Evolutionary conservation across 768 basidiomycete genomes (phyloP), one percentile per base, ranked within the genome.

Genomic region (Psilocybe sp.): DNA sequence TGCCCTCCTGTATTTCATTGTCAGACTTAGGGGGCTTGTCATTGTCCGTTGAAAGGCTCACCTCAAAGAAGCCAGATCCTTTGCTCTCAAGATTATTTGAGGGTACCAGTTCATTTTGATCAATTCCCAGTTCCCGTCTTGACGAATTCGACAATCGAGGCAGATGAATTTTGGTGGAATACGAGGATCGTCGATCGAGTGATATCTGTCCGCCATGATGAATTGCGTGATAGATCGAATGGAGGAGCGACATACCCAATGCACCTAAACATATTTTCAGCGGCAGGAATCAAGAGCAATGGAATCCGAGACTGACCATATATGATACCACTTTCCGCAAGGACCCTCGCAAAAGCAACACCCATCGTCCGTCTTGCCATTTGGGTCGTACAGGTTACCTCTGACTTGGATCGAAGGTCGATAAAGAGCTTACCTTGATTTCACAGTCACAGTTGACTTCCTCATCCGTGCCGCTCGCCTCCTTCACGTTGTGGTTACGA

Each of bases 291-390:
- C 38, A 44, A 35, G 33, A 31, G 37, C 5, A 28, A 16, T 0
- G 8, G 43, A 9, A 36, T 19, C n/a, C 7, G 7, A 44, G 61
- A 43, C 5, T 33, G 41, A 40, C 89, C 89, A 92, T 38, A 82
- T 58, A 63, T 92, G 90, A 61, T 79, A 85, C 88, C 88, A 90
- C 50, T 71, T 77, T 14, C 71, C 71, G 64, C 90, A 91, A n/a
- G 74, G 80, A 8, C 81, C 83, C 51, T 91, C 87, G 59, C 89
- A 92, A 48, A 80, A 74, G 49, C 80, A 76, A 23, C 56, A 49
- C 32, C 77, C 72, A 53, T 85, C 85, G 23, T 84, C 81, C 13
- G 72, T 59, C 86, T 89, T 28, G 23, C 7, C 23, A 28, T 28
- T 28, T 28, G 60, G 23, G 4, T 40, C 12, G 7, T 39, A 15